These are phyloP conservation scores for Sclerotiophoma versabilis DNA, from an alignment of 2,329 filamentous ascomycete species.

Conservation along the genomic window DNA sequence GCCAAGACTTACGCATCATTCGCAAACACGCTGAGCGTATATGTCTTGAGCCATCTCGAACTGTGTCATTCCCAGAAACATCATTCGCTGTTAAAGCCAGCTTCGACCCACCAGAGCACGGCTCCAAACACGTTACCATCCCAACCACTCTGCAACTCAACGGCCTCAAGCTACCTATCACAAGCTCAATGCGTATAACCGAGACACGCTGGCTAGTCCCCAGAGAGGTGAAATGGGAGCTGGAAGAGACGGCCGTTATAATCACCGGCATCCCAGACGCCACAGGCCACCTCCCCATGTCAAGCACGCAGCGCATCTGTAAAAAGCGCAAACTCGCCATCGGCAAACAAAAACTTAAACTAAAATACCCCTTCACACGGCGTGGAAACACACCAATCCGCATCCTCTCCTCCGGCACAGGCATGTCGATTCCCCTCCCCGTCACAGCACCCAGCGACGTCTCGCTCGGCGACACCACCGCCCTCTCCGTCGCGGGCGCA, in stretches of 20 bases:
- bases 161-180: slow-evolving; percentile 4
- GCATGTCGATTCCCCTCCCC: slow-evolving; percentile 3
- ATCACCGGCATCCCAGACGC: slow-evolving; percentile 7
- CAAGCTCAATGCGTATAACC: slow-evolving; percentile 3
- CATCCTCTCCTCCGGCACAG: not conserved
- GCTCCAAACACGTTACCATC: not conserved
- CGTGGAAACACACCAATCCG: not conserved
- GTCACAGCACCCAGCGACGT: not conserved
- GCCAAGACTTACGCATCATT: slow-evolving; percentile 1
- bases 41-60: slow-evolving; percentile 11
- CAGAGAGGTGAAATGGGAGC: slow-evolving; percentile 11
- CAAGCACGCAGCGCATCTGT: not conserved
- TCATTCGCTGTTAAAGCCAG: slow-evolving; percentile 8
- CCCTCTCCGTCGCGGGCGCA: slow-evolving; percentile 8
- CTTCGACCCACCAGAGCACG: not conserved
- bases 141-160: slow-evolving; percentile 9
- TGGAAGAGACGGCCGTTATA: slow-evolving; percentile 9
- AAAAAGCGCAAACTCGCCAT: slow-evolving; percentile 7
- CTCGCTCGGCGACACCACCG: slow-evolving; percentile 3
- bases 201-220: slow-evolving; percentile 15
- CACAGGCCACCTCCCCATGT: slow-evolving; percentile 17
- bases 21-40: not conserved
- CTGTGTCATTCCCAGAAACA: slow-evolving; percentile 12
- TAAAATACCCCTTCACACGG: slow-evolving; percentile 10
- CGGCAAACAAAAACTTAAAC: slow-evolving; percentile 14